Conservation (phyloP, 441 rosid genomes). For the Adansonia gregorii region DNA sequence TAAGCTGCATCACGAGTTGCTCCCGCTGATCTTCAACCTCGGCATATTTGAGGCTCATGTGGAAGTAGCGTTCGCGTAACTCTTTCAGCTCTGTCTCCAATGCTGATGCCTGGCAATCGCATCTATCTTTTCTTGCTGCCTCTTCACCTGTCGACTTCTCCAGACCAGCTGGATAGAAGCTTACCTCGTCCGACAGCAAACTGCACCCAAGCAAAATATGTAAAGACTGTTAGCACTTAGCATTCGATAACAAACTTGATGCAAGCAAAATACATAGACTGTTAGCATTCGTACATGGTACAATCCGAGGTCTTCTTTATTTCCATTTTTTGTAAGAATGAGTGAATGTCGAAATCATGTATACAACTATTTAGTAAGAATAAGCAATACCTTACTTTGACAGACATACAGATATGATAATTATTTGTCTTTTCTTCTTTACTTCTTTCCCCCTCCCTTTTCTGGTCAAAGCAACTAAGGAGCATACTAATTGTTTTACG, state of each 20-base stretch:
- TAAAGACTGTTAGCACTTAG: conserved; percentile 16
- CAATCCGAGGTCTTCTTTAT: no score
- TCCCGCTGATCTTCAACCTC: conserved; percentile 64
- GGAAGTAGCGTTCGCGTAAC: conserved; percentile 52
- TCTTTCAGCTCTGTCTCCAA: conserved; percentile 55
- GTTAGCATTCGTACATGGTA: conserved; percentile 1
- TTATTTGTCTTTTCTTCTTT: no score
- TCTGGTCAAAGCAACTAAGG: neutral
- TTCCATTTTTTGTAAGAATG: neutral
- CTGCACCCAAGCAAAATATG: conserved; percentile 36
- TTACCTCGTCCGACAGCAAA: conserved; percentile 37
- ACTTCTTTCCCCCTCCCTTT: neutral
- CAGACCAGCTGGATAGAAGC: conserved; percentile 20
- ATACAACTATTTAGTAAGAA: neutral
- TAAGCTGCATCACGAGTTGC: conserved; percentile 58
- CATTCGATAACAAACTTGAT: neutral
- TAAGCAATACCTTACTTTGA: neutral
- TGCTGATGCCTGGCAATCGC: conserved; percentile 19
- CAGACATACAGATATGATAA: neutral
- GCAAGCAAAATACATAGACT: no score
- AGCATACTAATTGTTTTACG: neutral
- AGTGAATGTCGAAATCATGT: neutral
- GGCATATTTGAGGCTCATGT: conserved; percentile 70
- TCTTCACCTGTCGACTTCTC: conserved; percentile 29
- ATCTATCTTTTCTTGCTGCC: conserved; percentile 20